Conservation (phyloP, 208 protist species). For the Trypanosoma scelopori region DNA sequence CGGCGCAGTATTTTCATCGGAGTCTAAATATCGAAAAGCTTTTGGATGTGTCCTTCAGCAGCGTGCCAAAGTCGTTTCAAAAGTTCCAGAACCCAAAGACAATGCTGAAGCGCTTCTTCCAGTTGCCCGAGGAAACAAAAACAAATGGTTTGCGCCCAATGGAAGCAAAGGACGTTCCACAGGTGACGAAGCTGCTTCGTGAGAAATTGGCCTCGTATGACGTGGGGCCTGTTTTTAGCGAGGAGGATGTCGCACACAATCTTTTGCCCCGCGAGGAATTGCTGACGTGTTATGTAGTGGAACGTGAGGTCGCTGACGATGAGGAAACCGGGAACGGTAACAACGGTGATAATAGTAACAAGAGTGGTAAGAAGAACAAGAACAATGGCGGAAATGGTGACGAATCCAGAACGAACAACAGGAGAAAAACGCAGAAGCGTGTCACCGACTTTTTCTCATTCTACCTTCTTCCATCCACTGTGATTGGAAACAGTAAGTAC, state of each 20-base stretch:
- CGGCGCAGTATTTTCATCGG: constrained; percentile 96
- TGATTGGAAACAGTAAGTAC: constrained; percentile 95
- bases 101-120: constrained; percentile 74
- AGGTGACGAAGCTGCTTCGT: constrained; percentile 76
- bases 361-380: neutral
- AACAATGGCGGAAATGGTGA: neutral
- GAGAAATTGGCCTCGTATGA: constrained; percentile 76
- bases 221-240: constrained; percentile 87
- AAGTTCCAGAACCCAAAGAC: constrained; percentile 86
- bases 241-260: constrained; percentile 96
- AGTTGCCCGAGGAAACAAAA: constrained; percentile 55
- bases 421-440: constrained; percentile 28
- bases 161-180: constrained; percentile 68
- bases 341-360: neutral
- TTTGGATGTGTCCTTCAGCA: constrained; percentile 83
- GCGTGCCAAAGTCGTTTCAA: constrained; percentile 49
- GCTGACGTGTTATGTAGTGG: constrained; percentile 95
- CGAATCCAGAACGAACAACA: constrained; percentile 2
- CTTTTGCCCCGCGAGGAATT: constrained; percentile 94
- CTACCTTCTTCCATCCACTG: constrained; percentile 97
- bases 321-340: neutral
- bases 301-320: constrained; percentile 37
- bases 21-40: constrained; percentile 98
- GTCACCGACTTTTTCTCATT: constrained; percentile 98
- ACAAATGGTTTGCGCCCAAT: constrained; percentile 77